Base-by-base conservation (phyloP, 208 protist genomes). In the Porcisia deanei region DNA sequence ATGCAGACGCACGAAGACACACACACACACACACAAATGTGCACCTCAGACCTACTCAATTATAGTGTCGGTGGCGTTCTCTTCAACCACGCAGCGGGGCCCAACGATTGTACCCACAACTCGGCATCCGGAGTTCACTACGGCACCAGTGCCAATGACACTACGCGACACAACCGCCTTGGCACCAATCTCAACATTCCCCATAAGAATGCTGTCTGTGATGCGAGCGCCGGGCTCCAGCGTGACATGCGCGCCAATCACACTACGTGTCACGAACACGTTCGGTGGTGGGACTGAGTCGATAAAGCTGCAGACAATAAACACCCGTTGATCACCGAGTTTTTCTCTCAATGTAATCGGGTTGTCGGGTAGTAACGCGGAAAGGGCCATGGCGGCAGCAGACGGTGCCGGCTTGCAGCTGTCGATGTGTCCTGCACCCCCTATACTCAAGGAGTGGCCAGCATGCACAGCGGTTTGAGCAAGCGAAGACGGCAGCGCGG, bases 161-260 rank as follows among this genome's bases (percentile, higher is more conserved):
- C 82, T 91, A 72, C 87, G 69, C 43, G 72, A 43, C 18, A 97
- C 81, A 47, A 81, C 77, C 16, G 89, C 83, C 55, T 79, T 79
- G 18, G 83, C 83, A 5, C 89, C 90, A 47, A 97, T 81, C 77
- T 94, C 89, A 3, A 88, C 89, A 63, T 92, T 86, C 25, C 82
- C 87, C 68, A 94, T 80, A 49, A 94, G 86, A 63, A 96, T 81
- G 69, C 86, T 92, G 77, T 96, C 88, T 9, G 75, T 89, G 68
- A 96, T 88, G 53, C 84, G 84, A 5, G 85, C 90, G 16, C 87
- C 85, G 2, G 73, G 49, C 12, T 85, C 88, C 49, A 96, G 80
- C 70, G 69, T 89, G 37, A 94, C 92, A 67, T 93, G 87, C 2
- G 73, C 82, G 8, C 93, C 93, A 82, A 97, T 89, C 69, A 95